These are phyloP conservation scores for Citrus reticulata DNA, from an alignment of 345 rosid species.

Conservation along the genomic window DNA sequence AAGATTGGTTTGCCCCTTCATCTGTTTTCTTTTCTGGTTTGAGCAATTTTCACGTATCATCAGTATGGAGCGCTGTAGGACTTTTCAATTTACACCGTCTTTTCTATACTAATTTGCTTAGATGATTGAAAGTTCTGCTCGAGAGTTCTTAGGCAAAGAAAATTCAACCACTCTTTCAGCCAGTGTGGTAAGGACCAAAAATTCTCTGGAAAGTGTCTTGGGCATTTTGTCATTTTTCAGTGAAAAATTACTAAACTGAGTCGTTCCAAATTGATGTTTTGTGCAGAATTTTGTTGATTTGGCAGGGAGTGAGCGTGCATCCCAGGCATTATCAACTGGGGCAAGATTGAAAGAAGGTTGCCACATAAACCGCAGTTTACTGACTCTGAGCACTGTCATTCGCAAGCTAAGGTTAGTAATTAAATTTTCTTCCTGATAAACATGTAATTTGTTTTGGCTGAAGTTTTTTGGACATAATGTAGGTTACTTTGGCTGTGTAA, in stretches of 20 bases:
- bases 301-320: slow-evolving; percentile 99
- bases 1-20: slow-evolving; percentile 54
- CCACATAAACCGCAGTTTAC: slow-evolving; percentile 93
- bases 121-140: slow-evolving; percentile 95
- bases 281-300: slow-evolving; percentile 88
- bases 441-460: background rate
- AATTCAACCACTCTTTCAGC: slow-evolving; percentile 86
- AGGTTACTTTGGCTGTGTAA: background rate
- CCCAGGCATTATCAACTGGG: slow-evolving; percentile 86
- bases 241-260: background rate
- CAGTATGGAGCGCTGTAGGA: background rate
- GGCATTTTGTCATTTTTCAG: background rate
- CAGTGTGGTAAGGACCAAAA: slow-evolving; percentile 66
- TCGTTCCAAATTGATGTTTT: slow-evolving; percentile 13
- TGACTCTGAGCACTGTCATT: slow-evolving; percentile 90
- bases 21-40: slow-evolving; percentile 15
- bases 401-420: slow-evolving; percentile 81
- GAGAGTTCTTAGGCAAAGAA: slow-evolving; percentile 89
- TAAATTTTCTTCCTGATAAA: background rate
- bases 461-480: background rate
- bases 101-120: slow-evolving; percentile 25
- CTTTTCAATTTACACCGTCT: slow-evolving; percentile 3
- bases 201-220: slow-evolving; percentile 1
- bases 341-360: slow-evolving; percentile 95
- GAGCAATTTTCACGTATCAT: slow-evolving; percentile 4